Conservation (phyloP, 2,329 filamentous ascomycete genomes). For the Diaporthe destruens region DNA sequence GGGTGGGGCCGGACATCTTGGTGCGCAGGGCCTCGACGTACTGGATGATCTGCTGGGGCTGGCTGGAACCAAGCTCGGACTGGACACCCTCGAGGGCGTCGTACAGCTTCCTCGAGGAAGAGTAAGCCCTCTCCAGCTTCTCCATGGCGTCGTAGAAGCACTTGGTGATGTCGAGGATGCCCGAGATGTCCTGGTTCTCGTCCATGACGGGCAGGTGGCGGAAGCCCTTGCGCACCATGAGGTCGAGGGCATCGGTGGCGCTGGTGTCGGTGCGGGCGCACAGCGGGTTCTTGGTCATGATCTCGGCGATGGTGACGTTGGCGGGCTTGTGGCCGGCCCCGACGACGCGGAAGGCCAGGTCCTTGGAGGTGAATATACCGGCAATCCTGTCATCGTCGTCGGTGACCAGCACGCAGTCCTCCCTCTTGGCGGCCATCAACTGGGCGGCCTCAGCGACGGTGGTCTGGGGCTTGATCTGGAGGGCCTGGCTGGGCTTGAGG, state of each 20-base stretch:
- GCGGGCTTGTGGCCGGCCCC: slow-evolving; percentile 89
- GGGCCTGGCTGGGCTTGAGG: slow-evolving; percentile 92
- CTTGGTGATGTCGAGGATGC: slow-evolving; percentile 98
- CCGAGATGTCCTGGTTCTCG: slow-evolving; percentile 99
- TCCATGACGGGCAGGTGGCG: slow-evolving; percentile 99
- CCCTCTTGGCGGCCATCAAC: slow-evolving; percentile 98
- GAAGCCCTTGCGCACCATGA: slow-evolving; percentile 99
- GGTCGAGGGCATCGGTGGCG: slow-evolving; percentile 94
- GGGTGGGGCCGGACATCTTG: slow-evolving; percentile 98
- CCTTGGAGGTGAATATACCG: slow-evolving; percentile 99
- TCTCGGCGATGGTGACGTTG: slow-evolving; percentile 93
- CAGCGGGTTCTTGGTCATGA: slow-evolving; percentile 99
- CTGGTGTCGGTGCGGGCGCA: slow-evolving; percentile 98
- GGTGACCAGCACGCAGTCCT: slow-evolving; percentile 97
- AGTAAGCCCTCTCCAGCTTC: slow-evolving; percentile 97
- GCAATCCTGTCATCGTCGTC: slow-evolving; percentile 98
- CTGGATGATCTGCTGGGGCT: slow-evolving; percentile 98
- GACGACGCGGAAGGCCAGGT: slow-evolving; percentile 96
- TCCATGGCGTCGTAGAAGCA: slow-evolving; percentile 99
- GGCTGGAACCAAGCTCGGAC: slow-evolving; percentile 93
- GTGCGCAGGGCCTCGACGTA: slow-evolving; percentile 95
- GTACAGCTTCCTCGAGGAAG: slow-evolving; percentile 97
- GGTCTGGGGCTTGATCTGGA: slow-evolving; percentile 96
- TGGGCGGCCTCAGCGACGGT: slow-evolving; percentile 97
- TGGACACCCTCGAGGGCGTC: slow-evolving; percentile 98